These are phyloP conservation scores for Ilex aquifolium DNA, from an alignment of 257 asterid genomes.

Conservation along the genomic window DNA sequence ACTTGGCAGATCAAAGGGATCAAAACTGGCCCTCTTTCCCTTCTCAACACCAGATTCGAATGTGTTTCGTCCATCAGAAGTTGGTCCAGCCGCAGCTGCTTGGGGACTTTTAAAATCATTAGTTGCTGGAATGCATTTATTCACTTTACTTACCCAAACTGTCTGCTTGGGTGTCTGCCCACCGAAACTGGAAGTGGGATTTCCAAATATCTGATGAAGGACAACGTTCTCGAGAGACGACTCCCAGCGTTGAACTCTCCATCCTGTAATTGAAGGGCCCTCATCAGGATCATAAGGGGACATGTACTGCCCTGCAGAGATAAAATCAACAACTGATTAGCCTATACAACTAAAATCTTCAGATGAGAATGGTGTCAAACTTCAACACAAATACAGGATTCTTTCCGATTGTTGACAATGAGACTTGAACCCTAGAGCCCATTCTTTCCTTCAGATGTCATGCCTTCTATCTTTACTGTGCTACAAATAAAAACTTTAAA, in stretches of 20 bases:
- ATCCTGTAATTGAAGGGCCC: slow-evolving; percentile 97
- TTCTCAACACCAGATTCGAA: slow-evolving; percentile 53
- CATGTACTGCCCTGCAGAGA: slow-evolving; percentile 92
- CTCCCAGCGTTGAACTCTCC: slow-evolving; percentile 99
- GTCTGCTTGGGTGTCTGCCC: slow-evolving; percentile 96
- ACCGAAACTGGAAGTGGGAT: slow-evolving; percentile 73
- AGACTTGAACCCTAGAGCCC: too few relatives aligned
- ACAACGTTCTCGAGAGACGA: slow-evolving; percentile 95
- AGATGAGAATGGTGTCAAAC: background rate
- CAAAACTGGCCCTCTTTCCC: slow-evolving; percentile 67
- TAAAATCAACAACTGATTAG: slow-evolving; percentile 10
- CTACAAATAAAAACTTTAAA: too few relatives aligned
- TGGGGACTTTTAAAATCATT: slow-evolving; percentile 53
- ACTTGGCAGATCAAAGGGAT: slow-evolving; percentile 97
- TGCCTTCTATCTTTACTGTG: too few relatives aligned
- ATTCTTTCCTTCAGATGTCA: too few relatives aligned
- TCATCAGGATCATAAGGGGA: slow-evolving; percentile 99
- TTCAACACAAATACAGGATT: background rate
- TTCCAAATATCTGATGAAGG: slow-evolving; percentile 94
- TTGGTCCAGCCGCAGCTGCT: slow-evolving; percentile 33
- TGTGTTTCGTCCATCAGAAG: slow-evolving; percentile 43
- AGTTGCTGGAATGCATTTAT: slow-evolving; percentile 83
- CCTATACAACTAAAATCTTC: too few relatives aligned
- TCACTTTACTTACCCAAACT: slow-evolving; percentile 94
- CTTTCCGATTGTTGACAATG: too few relatives aligned